Evolutionary conservation across 495 filamentous ascomycete genomes (phyloP), one percentile per base, ranked within the genome.

Genomic region (Penicillium samsonianum): DNA sequence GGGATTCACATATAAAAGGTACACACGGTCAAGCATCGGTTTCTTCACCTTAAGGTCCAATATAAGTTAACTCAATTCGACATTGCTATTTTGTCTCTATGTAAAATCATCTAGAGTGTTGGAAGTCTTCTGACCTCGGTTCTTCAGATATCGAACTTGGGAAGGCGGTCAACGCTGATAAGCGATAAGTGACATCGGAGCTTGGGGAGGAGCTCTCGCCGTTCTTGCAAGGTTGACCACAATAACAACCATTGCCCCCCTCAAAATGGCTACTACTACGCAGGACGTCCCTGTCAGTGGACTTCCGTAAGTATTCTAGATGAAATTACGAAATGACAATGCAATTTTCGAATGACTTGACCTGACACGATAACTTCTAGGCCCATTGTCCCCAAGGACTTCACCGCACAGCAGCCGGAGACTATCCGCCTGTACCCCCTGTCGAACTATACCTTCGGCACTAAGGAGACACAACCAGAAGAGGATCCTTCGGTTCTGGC

Each of bases 401-500:
- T 98, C 83, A 89, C 90, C 65, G 86, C 81, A 40, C 90, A 93
- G 69, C 94, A 98, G 75, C 90, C 94, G 37, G 78, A 86, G 58
- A 93, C 92, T 1, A 92, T 98, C 63, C 91, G 91, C 51, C 83
- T 98, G 8, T 98, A 93, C 72, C 94, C 94, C 19, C 82, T 98
- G 28, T 96, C 91, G 62, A 98, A 97, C 79, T 98, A 98, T 80
- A 97, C 93, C 38, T 98, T 98, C 70, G 93, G 93, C 54, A 95
- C 92, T 17, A 98, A 98, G 74, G 94, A 97, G 77, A 93, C 87
- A 10, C 94, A 98, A 72, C 94, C 94, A 2, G 94, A 98, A 74
- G 94, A 98, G 73, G 94, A 98, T 68, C 92, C 92, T 4, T 96
- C 90, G 4, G 94, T 98, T 7, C 80, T 95, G 46, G 92, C 93